Evolutionary conservation across 805 yeast genomes (phyloP).

Genomic region (Ogataea paraovalis): DNA sequence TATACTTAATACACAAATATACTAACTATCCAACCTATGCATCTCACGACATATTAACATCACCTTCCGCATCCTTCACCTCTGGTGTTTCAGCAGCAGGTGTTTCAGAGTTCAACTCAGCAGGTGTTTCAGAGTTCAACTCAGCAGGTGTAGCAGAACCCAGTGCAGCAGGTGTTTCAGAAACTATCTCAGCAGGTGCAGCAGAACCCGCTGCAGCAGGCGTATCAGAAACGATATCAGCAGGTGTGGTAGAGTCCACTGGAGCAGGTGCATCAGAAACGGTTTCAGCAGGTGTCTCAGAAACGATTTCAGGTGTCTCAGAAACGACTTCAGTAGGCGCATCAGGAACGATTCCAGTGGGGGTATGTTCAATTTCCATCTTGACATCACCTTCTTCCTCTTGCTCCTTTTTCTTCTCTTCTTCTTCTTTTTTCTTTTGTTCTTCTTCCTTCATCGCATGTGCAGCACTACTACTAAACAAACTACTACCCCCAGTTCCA

Average conservation of each 20-base stretch:
- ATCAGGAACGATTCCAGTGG: no score
- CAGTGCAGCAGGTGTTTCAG: no score
- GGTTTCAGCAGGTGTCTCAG: background rate
- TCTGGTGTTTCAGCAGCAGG: background rate
- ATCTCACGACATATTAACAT: background rate
- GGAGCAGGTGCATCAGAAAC: background rate
- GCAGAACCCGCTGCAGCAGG: background rate
- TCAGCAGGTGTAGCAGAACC: background rate
- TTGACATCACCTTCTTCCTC: slow-evolving; percentile 4
- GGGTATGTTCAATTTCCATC: slow-evolving; percentile 6
- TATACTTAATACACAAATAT: no score
- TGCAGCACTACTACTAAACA: slow-evolving; percentile 32
- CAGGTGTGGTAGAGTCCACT: no score
- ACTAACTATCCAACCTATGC: no score
- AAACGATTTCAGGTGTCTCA: slow-evolving; percentile 1
- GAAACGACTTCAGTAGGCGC: no score
- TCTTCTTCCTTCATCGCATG: slow-evolving; percentile 17
- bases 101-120: background rate
- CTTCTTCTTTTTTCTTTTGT: slow-evolving; percentile 3
- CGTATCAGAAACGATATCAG: slow-evolving; percentile 1
- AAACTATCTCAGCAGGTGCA: background rate
- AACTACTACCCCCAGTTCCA: slow-evolving; percentile 30
- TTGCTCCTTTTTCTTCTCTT: background rate
- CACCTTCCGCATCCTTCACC: slow-evolving; percentile 1
- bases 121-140: no score